phyloP scores from a whole-genome alignment of 108 stramenopile species.

The Skeletonema grethae region DNA sequence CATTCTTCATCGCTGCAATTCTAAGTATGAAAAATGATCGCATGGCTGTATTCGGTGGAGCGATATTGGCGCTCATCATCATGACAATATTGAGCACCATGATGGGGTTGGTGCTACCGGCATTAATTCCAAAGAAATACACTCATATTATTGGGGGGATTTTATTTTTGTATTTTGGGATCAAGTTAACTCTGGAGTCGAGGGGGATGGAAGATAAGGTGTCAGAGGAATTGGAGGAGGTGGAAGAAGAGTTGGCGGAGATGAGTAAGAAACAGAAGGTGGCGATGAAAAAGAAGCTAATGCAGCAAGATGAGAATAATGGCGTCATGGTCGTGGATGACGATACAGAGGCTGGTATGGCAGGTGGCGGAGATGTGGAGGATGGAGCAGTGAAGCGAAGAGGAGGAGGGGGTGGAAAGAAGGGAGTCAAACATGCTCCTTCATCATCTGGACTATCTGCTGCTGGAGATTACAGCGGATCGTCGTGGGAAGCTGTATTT shows the following conservation, averaged over 20 bases:
- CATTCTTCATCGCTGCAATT: constrained; percentile 99
- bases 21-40: constrained; percentile 92
- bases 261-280: constrained; percentile 61
- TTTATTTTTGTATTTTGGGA: constrained; percentile 98
- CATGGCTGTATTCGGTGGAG: constrained; percentile 91
- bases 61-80: constrained; percentile 86
- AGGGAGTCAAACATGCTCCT: constrained; percentile 28
- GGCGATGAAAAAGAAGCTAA: constrained; percentile 43
- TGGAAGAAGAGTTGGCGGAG: constrained; percentile 91
- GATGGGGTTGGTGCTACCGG: constrained; percentile 95
- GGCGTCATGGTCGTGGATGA: background rate
- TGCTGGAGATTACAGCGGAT: constrained; percentile 37
- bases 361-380: constrained; percentile 35
- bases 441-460: constrained; percentile 35
- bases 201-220: constrained; percentile 83
- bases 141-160: constrained; percentile 95
- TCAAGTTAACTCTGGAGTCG: constrained; percentile 89
- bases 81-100: constrained; percentile 94
- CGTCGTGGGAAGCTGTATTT: constrained; percentile 67
- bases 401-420: constrained; percentile 17
- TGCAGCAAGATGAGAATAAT: constrained; percentile 7
- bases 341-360: constrained; percentile 31
- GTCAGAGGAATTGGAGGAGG: constrained; percentile 97
- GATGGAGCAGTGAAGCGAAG: constrained; percentile 34
- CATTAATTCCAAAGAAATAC: constrained; percentile 83